Conservation (phyloP, 2,329 filamentous ascomycete genomes). For the Neospermospora avenae region DNA sequence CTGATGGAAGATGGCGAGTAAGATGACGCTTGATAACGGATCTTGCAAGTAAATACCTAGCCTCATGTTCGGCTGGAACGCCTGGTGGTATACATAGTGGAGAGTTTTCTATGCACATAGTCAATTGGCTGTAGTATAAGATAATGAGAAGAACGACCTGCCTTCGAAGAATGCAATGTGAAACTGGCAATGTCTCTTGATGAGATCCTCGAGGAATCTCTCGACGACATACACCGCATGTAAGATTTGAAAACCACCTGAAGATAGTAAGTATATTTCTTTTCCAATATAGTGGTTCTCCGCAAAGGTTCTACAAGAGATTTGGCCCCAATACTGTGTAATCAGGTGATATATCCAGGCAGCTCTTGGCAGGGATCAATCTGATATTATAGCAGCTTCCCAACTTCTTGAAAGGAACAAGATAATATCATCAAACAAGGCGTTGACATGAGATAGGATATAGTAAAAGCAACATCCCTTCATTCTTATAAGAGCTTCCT, state of each 20-base stretch:
- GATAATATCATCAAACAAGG: no score
- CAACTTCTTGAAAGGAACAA: no score
- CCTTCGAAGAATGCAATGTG: slow-evolving; percentile 63
- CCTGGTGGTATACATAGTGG: slow-evolving; percentile 52
- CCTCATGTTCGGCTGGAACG: slow-evolving; percentile 33
- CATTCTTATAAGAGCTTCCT: background rate
- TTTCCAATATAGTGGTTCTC: background rate
- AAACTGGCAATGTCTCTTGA: slow-evolving; percentile 65
- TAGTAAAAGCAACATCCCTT: no score
- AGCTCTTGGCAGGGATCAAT: no score
- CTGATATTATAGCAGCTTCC: no score
- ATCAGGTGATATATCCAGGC: background rate
- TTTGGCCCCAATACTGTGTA: background rate
- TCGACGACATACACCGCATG: slow-evolving; percentile 70
- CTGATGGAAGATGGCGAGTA: slow-evolving; percentile 24
- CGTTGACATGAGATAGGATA: no score
- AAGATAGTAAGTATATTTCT: slow-evolving; percentile 15
- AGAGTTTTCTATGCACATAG: slow-evolving; percentile 39
- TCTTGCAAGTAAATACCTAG: slow-evolving; percentile 56
- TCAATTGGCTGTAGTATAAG: slow-evolving; percentile 12
- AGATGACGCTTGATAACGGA: slow-evolving; percentile 62
- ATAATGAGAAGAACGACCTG: slow-evolving; percentile 4
- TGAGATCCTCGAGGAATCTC: slow-evolving; percentile 57
- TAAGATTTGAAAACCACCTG: slow-evolving; percentile 65
- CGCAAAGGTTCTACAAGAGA: background rate